These are phyloP conservation scores for Apiotrichum brassicae DNA, from an alignment of 1,284 basidiomycete species.

Conservation along the genomic window DNA sequence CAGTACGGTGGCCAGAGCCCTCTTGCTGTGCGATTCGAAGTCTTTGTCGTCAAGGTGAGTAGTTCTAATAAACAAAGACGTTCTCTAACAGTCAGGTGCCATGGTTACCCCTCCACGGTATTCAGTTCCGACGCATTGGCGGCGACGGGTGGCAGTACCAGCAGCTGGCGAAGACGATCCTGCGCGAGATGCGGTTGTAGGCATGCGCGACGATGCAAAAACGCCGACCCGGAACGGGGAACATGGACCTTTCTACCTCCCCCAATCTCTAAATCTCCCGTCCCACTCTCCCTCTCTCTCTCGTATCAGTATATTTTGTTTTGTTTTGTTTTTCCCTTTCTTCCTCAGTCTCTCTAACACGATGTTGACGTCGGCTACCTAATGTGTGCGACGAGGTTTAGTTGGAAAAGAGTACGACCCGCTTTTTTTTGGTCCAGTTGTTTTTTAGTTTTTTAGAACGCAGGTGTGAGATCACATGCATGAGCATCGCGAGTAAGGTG, in stretches of 20 bases:
- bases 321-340: not conserved
- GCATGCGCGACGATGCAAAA: too few species aligned
- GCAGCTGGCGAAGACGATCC: slow-evolving; percentile 86
- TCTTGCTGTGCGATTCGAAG: slow-evolving; percentile 84
- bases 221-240: too few species aligned
- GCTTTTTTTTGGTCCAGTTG: not conserved
- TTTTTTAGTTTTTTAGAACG: not conserved
- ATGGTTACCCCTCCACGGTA: slow-evolving; percentile 84
- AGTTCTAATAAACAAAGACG: not conserved
- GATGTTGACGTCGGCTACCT: too few species aligned
- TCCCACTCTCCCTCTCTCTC: too few species aligned
- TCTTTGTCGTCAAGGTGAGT: slow-evolving; percentile 85
- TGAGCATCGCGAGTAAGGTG: not conserved
- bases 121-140: slow-evolving; percentile 86
- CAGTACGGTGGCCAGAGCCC: slow-evolving; percentile 53
- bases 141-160: slow-evolving; percentile 98
- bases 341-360: not conserved
- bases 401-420: too few species aligned
- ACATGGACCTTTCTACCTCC: too few species aligned
- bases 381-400: too few species aligned
- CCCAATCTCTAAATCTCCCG: too few species aligned
- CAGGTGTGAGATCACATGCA: slow-evolving; percentile 1
- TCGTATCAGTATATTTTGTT: not conserved
- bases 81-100: slow-evolving; percentile 61
- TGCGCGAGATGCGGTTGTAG: slow-evolving; percentile 85